These are phyloP conservation scores for Echium plantagineum DNA, from an alignment of 257 asterid species.

Conservation along the genomic window DNA sequence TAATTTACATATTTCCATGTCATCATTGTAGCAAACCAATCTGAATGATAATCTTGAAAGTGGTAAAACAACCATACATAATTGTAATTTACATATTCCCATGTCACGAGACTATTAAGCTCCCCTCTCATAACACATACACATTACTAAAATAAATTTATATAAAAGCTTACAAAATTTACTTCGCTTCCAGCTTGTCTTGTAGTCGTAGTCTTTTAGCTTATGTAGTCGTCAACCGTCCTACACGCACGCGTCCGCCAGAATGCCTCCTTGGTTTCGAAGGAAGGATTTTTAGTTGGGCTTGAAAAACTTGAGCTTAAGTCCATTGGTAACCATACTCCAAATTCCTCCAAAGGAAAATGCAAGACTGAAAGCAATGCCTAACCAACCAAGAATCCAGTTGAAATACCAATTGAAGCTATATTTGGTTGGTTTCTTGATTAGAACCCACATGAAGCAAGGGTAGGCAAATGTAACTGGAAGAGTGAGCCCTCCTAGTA, in stretches of 20 bases:
- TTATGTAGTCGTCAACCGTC: too few species aligned
- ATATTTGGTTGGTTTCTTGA: constrained; percentile 63
- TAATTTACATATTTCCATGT: too few species aligned
- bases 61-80: neutral
- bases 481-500: constrained; percentile 87
- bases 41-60: neutral
- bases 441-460: constrained; percentile 95
- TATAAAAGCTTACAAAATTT: neutral
- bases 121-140: neutral
- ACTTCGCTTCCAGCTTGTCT: too few species aligned
- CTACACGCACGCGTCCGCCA: too few species aligned
- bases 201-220: too few species aligned
- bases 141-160: neutral
- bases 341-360: constrained; percentile 92
- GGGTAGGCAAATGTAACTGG: constrained; percentile 99
- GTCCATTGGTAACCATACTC: constrained; percentile 87
- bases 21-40: neutral
- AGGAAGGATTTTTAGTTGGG: constrained; percentile 36
- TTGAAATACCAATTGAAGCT: constrained; percentile 82
- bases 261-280: too few species aligned
- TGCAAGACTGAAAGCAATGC: constrained; percentile 86
- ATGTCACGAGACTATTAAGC: neutral
- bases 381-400: constrained; percentile 89
- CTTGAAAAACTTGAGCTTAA: constrained; percentile 83
- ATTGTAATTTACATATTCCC: neutral